Base-by-base conservation (phyloP, 2,329 filamentous ascomycete species). In the Phoma sp. region DNA sequence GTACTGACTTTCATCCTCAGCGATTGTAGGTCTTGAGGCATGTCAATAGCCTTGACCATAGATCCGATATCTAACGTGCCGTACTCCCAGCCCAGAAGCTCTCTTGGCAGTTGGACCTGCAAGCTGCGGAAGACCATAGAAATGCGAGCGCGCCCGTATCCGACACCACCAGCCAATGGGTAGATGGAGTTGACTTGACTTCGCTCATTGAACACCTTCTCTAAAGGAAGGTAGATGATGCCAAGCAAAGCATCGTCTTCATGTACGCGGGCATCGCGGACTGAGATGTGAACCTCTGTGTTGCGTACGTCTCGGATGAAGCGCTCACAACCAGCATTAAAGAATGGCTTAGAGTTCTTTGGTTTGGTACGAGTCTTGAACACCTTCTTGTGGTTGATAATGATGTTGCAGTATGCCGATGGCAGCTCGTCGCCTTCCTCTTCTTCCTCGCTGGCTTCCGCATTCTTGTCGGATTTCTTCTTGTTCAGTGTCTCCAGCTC, bases 301-400 rank as follows among this genome's bases (percentile, higher is more conserved):
- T 81, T 84, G 15, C 78, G 80, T 83, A 88, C 91, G 68, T 92
- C 86, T 12, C 84, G 80, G 35, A 92, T 81, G 60, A 91, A 90
- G 5, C 87, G 83, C 70, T 92, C 89, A 2, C 85, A 90, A 6
- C 87, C 87, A 2, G 89, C 89, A 61, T 92, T 92, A 79, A 89
- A 92, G 73, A 91, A 92, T 0, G 89, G 89, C 64, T 90, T 91
- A 0, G 86, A 82, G 58, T 91, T 91, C 76, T 91, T 90, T 1
- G 89, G 89, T 74, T 92, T 92, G 0, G 89, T 90, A 15, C 89
- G 79, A 2, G 89, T 90, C 64, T 83, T 86, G 76, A 88, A 92
- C 12, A 84, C 75, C 54, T 84, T 91, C 61, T 83, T 82, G 67
- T 92, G 88, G 68, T 92, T 91, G 62, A 92, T 74, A 38, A 91